Conservation (phyloP, 169 alveolate genomes). For the Perkinsus marinus region DNA sequence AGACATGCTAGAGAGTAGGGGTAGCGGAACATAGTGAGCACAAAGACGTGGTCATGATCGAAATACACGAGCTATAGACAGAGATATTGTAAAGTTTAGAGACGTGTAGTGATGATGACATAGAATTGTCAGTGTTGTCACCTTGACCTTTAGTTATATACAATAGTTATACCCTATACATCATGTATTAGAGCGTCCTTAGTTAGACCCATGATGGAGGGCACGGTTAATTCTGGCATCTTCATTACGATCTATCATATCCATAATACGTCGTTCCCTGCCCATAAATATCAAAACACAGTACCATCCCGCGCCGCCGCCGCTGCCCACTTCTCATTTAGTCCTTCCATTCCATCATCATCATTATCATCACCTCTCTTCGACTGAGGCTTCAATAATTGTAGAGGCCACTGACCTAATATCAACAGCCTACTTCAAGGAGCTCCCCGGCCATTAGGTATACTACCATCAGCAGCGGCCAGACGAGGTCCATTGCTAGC, state of each 20-base stretch:
- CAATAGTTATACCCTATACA: background rate
- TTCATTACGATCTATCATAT: background rate
- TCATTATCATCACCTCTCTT: background rate
- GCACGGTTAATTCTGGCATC: background rate
- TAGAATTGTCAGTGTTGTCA: too few relatives aligned
- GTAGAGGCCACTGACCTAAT: background rate
- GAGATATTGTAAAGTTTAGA: too few relatives aligned
- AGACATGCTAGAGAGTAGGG: too few relatives aligned
- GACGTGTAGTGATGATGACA: too few relatives aligned
- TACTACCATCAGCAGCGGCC: background rate
- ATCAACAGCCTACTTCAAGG: too few relatives aligned
- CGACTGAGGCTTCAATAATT: background rate
- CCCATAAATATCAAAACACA: background rate
- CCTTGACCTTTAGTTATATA: too few relatives aligned
- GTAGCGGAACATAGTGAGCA: too few relatives aligned
- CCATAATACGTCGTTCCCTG: background rate
- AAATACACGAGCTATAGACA: too few relatives aligned
- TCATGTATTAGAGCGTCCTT: background rate
- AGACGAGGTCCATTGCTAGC: background rate
- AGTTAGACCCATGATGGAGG: background rate
- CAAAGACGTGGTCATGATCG: too few relatives aligned
- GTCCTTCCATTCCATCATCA: background rate
- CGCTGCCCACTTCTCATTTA: background rate
- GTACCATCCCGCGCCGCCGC: background rate
- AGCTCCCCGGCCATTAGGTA: background rate